A percentile compares a stretch with the other conserved stretches of the same genome.
phyloP scores from a whole-genome alignment of 768 basidiomycete genomes.

The Mycena alexandri region DNA sequence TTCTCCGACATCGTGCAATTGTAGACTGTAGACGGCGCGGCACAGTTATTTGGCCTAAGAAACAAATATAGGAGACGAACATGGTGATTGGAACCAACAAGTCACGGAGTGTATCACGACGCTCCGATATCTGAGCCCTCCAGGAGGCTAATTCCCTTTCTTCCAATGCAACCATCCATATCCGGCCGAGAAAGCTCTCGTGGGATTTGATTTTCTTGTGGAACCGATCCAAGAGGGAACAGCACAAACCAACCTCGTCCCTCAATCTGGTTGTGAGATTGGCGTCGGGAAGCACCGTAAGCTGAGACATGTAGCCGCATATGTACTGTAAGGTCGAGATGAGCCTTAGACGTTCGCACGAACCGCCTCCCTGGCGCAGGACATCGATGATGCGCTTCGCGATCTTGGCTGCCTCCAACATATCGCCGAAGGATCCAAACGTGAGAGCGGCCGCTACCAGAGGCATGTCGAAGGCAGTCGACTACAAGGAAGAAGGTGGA shows the following conservation, averaged over 20 bases:
- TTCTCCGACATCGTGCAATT: conserved; percentile 18
- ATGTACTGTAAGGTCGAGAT: conserved; percentile 10
- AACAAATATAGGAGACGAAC: conserved; percentile 20
- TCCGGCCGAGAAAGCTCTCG: conserved; percentile 3
- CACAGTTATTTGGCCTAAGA: conserved; percentile 12
- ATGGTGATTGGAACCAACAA: conserved; percentile 13
- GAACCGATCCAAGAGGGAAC: conserved; percentile 20
- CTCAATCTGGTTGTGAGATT: conserved; percentile 19
- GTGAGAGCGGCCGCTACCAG: conserved; percentile 22
- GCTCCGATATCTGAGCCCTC: conserved; percentile 21
- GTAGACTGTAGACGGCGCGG: conserved; percentile 15
- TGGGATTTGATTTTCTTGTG: conserved; percentile 12
- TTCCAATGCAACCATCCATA: conserved; percentile 15
- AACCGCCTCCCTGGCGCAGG: conserved; percentile 9
- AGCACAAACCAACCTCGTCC: conserved; percentile 22
- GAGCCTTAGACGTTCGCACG: conserved; percentile 13
- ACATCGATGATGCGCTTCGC: conserved; percentile 26
- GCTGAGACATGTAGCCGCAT: conserved; percentile 10
- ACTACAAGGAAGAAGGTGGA: conserved; percentile 9
- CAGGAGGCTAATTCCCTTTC: conserved; percentile 17
- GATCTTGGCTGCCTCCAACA: conserved; percentile 20
- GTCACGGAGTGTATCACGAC: conserved; percentile 10
- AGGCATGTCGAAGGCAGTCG: conserved; percentile 15
- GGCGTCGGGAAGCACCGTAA: conserved; percentile 7
- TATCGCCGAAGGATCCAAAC: conserved; percentile 26